Percentiles rank a stretch among this genome's conserved stretches.
These are phyloP conservation scores for Fusarium annulatum DNA, from an alignment of 2,329 filamentous ascomycete species.

Conservation along the genomic window DNA sequence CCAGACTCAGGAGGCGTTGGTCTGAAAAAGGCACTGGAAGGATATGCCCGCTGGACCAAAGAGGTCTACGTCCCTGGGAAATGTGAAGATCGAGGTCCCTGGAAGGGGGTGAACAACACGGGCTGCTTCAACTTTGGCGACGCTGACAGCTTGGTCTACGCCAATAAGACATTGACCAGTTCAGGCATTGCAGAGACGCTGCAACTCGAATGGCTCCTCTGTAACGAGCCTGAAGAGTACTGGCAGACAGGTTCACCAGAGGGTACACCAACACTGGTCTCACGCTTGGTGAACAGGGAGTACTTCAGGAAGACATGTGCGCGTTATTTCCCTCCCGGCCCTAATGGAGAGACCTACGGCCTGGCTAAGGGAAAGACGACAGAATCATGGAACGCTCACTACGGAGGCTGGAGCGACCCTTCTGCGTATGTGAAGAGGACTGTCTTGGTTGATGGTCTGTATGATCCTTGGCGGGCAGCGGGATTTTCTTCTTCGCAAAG, in stretches of 20 bases:
- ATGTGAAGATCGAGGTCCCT: background rate
- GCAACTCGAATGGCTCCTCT: background rate
- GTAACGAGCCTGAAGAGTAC: conserved; percentile 2
- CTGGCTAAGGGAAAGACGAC: background rate
- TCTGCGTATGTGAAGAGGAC: background rate
- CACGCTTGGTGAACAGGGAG: background rate
- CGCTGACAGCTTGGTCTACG: conserved; percentile 1
- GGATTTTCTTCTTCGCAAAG: background rate
- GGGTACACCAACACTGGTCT: background rate
- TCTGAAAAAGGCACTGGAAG: background rate
- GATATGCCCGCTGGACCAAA: background rate
- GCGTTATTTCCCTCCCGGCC: background rate
- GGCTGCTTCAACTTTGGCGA: conserved; percentile 12
- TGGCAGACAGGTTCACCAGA: conserved; percentile 8
- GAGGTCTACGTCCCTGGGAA: background rate
- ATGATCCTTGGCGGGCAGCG: background rate
- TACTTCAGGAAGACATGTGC: conserved; percentile 6
- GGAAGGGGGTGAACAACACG: conserved; percentile 3
- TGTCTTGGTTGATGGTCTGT: background rate
- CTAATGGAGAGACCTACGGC: background rate
- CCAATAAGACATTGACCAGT: background rate
- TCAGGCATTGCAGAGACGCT: background rate
- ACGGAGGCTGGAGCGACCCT: conserved; percentile 12
- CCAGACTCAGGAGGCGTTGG: background rate
- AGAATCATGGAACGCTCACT: background rate